Percentiles rank a stretch among this genome's conserved stretches.
These are phyloP conservation scores for Paramecium pentaurelia DNA, from an alignment of 73 alveolate species.

Conservation along the genomic window DNA sequence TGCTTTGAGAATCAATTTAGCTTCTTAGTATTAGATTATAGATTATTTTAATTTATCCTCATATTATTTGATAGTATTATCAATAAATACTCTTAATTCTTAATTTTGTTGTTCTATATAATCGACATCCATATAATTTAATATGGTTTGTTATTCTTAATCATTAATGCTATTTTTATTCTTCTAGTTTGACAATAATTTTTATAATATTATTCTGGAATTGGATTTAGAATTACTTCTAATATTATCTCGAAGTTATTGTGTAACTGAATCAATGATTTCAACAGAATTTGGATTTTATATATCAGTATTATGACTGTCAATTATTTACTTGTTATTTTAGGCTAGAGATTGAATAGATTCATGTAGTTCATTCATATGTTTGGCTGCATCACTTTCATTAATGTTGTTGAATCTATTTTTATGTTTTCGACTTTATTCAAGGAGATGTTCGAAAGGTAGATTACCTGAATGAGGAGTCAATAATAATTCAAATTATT, in stretches of 20 bases:
- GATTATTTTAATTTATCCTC: not conserved
- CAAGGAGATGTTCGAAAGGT: slow-evolving; percentile 1
- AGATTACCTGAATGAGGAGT: not conserved
- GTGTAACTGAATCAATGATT: not conserved
- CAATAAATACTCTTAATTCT: not conserved
- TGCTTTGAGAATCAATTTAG: slow-evolving; percentile 2
- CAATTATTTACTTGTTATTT: not conserved
- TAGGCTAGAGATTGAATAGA: not conserved
- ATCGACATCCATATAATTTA: not conserved
- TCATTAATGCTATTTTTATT: not conserved
- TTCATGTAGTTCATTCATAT: not conserved
- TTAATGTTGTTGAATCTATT: not conserved
- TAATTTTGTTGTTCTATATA: not conserved
- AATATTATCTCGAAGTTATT: not conserved
- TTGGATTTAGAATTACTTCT: not conserved
- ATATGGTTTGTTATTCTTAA: not conserved
- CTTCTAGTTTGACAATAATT: not conserved
- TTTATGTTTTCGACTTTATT: not conserved
- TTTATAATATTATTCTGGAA: not conserved
- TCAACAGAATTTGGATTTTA: not conserved
- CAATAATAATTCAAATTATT: not conserved
- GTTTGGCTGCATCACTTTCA: not conserved
- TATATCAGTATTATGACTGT: not conserved
- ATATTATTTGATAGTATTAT: not conserved
- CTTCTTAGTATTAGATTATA: not conserved